phyloP scores from a whole-genome alignment of 208 protist genomes.

The Leishmania tropica region DNA sequence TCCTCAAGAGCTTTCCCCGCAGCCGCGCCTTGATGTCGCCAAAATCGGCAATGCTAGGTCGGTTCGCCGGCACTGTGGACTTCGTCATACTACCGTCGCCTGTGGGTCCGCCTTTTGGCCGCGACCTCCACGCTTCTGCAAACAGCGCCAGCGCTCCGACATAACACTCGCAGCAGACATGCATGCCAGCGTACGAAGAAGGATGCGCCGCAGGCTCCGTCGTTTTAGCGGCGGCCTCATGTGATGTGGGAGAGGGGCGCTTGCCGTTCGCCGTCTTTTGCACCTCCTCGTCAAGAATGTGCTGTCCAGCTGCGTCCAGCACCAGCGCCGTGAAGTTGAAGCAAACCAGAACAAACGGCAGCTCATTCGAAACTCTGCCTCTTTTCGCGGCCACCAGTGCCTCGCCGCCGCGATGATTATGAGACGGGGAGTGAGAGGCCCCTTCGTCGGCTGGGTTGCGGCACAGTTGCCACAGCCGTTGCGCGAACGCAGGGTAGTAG shows the following conservation, averaged over 20 bases:
- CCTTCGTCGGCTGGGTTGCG: conserved; percentile 13
- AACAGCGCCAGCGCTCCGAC: conserved; percentile 34
- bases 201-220: background rate
- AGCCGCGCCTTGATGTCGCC: conserved; percentile 23
- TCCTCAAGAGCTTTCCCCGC: conserved; percentile 23
- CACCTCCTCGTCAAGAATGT: conserved; percentile 30
- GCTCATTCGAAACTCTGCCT: conserved; percentile 27
- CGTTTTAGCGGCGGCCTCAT: background rate
- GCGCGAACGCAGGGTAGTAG: conserved; percentile 59
- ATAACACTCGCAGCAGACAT: conserved; percentile 28
- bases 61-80: background rate
- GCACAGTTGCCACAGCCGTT: conserved; percentile 62
- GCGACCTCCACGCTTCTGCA: conserved; percentile 17
- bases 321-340: conserved; percentile 76
- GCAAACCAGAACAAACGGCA: conserved; percentile 79
- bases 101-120: background rate
- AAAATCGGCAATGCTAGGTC: conserved; percentile 36
- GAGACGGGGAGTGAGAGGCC: background rate
- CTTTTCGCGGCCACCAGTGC: background rate
- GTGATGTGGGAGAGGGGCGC: background rate
- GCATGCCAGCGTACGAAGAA: conserved; percentile 18
- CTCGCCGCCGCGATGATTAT: background rate
- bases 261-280: conserved; percentile 7
- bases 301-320: conserved; percentile 42
- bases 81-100: background rate